These are phyloP conservation scores for Verticillium nubilum DNA, from an alignment of 2,329 filamentous ascomycete genomes.

Conservation along the genomic window DNA sequence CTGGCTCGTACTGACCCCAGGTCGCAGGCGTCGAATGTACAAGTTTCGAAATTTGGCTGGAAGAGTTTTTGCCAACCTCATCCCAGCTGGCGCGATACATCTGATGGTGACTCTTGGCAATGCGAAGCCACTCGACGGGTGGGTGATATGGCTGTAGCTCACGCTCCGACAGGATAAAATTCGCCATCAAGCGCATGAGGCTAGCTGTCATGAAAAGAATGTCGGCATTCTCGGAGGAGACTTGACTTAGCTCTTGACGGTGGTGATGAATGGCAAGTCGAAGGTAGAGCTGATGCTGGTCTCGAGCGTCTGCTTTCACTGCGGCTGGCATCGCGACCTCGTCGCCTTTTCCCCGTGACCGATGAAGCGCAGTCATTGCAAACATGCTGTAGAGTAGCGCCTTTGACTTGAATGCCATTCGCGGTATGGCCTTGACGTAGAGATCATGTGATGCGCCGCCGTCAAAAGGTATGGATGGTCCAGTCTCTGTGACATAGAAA, in stretches of 20 bases:
- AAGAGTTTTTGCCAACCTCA: not conserved
- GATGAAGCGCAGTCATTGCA: not conserved
- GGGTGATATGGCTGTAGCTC: not conserved
- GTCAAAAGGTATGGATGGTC: not conserved
- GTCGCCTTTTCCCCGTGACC: not conserved
- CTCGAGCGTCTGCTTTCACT: not conserved
- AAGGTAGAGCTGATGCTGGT: not conserved
- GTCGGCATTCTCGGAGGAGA: not conserved
- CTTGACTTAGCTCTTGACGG: not conserved
- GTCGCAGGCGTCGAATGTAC: not conserved
- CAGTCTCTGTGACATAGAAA: not conserved
- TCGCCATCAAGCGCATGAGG: not conserved
- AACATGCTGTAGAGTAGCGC: not conserved
- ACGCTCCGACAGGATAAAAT: not conserved
- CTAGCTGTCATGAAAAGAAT: not conserved
- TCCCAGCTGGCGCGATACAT: not conserved
- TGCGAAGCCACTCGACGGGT: not conserved
- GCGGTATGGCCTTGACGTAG: not conserved
- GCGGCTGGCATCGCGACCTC: not conserved
- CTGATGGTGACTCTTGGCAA: not conserved
- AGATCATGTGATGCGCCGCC: not conserved
- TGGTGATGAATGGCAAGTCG: not conserved
- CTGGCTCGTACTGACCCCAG: not conserved
- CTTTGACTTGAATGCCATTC: not conserved
- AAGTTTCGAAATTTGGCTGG: not conserved